Evolutionary conservation across 2,329 filamentous ascomycete genomes (phyloP).

Genomic region (Gaeumannomyces tritici): DNA sequence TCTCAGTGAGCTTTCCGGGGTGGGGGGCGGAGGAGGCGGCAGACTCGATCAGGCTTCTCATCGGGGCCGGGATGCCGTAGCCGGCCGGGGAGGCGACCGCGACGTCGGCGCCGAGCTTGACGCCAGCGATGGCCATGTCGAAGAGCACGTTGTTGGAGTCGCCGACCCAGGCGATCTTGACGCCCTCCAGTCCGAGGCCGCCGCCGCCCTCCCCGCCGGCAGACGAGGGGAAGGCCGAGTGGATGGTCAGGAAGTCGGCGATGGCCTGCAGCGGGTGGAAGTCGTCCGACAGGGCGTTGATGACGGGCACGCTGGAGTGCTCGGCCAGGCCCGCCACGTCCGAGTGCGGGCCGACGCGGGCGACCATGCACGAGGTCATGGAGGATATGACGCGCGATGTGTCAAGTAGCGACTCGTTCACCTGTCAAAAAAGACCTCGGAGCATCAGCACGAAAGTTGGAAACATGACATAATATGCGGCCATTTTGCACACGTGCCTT

Average conservation of each 20-base stretch:
- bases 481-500: background rate
- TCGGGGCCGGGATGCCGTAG: slow-evolving; percentile 69
- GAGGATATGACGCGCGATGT: slow-evolving; percentile 89
- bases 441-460: background rate
- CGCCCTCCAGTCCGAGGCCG: slow-evolving; percentile 61
- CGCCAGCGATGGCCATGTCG: slow-evolving; percentile 78
- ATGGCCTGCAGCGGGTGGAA: slow-evolving; percentile 93
- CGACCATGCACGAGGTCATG: slow-evolving; percentile 78
- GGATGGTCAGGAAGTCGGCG: slow-evolving; percentile 85
- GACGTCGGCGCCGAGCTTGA: slow-evolving; percentile 81
- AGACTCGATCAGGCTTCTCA: slow-evolving; percentile 62
- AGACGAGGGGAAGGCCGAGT: slow-evolving; percentile 53
- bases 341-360: slow-evolving; percentile 67
- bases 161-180: slow-evolving; percentile 93
- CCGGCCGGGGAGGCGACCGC: slow-evolving; percentile 78
- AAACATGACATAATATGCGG: background rate
- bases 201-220: slow-evolving; percentile 28
- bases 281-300: slow-evolving; percentile 80
- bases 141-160: slow-evolving; percentile 97
- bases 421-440: slow-evolving; percentile 28
- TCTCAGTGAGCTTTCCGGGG: slow-evolving; percentile 63
- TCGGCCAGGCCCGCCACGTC: slow-evolving; percentile 63
- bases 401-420: slow-evolving; percentile 92
- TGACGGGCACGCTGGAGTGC: slow-evolving; percentile 68
- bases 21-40: slow-evolving; percentile 35